phyloP scores from a whole-genome alignment of 228 moss, liverwort and hornwort species.

The Sphagnum magellanicum region DNA sequence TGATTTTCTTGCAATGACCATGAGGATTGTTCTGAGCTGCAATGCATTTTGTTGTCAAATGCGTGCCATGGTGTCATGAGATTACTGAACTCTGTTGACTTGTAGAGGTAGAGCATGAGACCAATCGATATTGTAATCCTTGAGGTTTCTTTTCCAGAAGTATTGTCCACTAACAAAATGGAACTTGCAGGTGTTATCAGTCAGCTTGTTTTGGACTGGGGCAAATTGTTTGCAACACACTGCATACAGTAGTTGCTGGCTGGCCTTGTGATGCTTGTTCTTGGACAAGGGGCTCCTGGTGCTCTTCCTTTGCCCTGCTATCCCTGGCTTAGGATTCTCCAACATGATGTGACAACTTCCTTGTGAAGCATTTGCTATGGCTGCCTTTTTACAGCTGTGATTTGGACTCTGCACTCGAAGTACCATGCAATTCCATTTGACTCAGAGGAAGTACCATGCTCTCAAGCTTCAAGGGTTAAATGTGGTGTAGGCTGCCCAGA shows the following conservation, averaged over 20 bases:
- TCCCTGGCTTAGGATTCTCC: conserved; percentile 30
- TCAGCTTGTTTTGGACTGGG: conserved; percentile 50
- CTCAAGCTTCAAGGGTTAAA: no score
- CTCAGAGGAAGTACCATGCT: no score
- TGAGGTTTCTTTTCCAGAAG: no score
- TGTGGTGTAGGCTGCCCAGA: no score
- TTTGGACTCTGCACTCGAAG: conserved; percentile 39
- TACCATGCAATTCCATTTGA: conserved; percentile 10
- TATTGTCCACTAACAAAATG: no score
- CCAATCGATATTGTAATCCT: no score
- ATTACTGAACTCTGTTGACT: no score
- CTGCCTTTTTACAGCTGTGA: conserved; percentile 43
- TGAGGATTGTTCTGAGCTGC: no score
- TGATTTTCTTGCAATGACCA: no score
- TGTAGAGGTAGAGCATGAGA: no score
- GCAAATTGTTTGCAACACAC: conserved; percentile 35
- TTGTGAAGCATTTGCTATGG: conserved; percentile 50
- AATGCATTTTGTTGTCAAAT: no score
- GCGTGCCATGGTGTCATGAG: no score
- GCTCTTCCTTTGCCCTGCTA: conserved; percentile 19
- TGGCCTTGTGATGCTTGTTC: conserved; percentile 32
- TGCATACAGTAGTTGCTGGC: conserved; percentile 32
- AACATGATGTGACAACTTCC: conserved; percentile 41
- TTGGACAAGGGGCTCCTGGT: conserved; percentile 25
- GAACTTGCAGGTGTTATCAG: conserved; percentile 24